These are phyloP conservation scores for Russula virescens DNA, from an alignment of 768 basidiomycete species.

Conservation along the genomic window DNA sequence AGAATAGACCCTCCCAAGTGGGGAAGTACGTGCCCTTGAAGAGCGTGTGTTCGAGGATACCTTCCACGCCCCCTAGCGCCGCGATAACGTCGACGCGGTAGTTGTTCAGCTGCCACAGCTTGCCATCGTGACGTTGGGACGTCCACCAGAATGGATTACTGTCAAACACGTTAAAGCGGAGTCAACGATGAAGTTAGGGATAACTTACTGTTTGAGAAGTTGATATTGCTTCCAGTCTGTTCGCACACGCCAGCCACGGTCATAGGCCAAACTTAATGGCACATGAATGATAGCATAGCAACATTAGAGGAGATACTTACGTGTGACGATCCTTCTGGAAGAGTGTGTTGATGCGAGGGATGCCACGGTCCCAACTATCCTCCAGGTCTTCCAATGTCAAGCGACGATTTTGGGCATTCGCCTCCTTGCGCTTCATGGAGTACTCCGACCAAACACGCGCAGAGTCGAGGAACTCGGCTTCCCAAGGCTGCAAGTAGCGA, in stretches of 20 bases:
- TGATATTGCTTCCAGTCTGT: constrained; percentile 99
- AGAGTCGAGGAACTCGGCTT: constrained; percentile 95
- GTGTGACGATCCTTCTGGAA: constrained; percentile 99
- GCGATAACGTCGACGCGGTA: constrained; percentile 99
- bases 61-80: constrained; percentile 94
- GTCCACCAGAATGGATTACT: constrained; percentile 99
- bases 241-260: constrained; percentile 97
- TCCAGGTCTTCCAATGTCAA: constrained; percentile 96
- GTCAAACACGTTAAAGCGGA: constrained; percentile 3
- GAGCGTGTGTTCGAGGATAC: constrained; percentile 92
- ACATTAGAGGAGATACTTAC: constrained; percentile 35
- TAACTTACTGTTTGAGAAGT: constrained; percentile 76
- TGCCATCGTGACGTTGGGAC: constrained; percentile 92
- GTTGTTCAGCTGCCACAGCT: constrained; percentile 95
- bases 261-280: constrained; percentile 73
- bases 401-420: constrained; percentile 96
- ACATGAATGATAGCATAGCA: constrained; percentile 1
- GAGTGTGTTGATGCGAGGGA: constrained; percentile 96
- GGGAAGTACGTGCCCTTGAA: constrained; percentile 99
- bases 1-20: constrained; percentile 97
- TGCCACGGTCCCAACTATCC: constrained; percentile 98
- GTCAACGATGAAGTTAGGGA: neutral
- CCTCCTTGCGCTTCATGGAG: constrained; percentile 98
- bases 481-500: constrained; percentile 96
- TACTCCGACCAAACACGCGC: constrained; percentile 99